These are phyloP conservation scores for Coemansia sp. DNA, from an alignment of 192 early-diverging fungal genomes.

Conservation along the genomic window DNA sequence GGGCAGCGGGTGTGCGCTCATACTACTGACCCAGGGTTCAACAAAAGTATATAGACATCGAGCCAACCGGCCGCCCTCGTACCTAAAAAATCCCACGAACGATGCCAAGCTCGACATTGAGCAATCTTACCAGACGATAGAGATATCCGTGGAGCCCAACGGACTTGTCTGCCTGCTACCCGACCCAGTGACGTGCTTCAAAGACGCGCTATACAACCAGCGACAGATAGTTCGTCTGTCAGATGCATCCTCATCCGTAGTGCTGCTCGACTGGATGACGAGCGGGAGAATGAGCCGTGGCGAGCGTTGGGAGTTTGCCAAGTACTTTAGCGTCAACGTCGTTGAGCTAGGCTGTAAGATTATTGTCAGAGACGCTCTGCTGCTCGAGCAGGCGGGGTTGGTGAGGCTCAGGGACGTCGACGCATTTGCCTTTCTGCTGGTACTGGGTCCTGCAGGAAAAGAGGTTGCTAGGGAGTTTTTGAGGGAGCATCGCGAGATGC, in stretches of 20 bases:
- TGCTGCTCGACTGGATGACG: slow-evolving; percentile 84
- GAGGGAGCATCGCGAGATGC: slow-evolving; percentile 12
- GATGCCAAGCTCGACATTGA: not conserved
- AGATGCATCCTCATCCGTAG: slow-evolving; percentile 53
- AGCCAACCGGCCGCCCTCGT: not conserved
- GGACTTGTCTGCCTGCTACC: slow-evolving; percentile 64
- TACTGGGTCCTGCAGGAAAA: slow-evolving; percentile 23
- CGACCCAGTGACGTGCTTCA: slow-evolving; percentile 78
- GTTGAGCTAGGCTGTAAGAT: slow-evolving; percentile 2
- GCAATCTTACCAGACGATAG: slow-evolving; percentile 53
- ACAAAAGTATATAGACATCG: slow-evolving; percentile 79
- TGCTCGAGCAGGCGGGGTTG: slow-evolving; percentile 10
- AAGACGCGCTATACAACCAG: slow-evolving; percentile 61
- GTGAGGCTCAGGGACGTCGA: slow-evolving; percentile 7
- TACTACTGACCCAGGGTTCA: slow-evolving; percentile 76
- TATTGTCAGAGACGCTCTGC: slow-evolving; percentile 33
- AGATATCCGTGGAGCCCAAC: slow-evolving; percentile 32
- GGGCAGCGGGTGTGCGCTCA: slow-evolving; percentile 51
- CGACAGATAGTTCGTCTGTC: slow-evolving; percentile 56
- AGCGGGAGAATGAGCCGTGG: slow-evolving; percentile 70
- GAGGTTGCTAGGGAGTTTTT: slow-evolving; percentile 15
- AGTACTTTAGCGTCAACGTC: slow-evolving; percentile 56
- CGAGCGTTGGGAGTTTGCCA: slow-evolving; percentile 70
- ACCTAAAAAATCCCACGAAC: slow-evolving; percentile 5
- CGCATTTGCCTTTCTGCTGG: slow-evolving; percentile 37